phyloP scores from a whole-genome alignment of 495 filamentous ascomycete species.

The Polyplosphaeria fusca region DNA sequence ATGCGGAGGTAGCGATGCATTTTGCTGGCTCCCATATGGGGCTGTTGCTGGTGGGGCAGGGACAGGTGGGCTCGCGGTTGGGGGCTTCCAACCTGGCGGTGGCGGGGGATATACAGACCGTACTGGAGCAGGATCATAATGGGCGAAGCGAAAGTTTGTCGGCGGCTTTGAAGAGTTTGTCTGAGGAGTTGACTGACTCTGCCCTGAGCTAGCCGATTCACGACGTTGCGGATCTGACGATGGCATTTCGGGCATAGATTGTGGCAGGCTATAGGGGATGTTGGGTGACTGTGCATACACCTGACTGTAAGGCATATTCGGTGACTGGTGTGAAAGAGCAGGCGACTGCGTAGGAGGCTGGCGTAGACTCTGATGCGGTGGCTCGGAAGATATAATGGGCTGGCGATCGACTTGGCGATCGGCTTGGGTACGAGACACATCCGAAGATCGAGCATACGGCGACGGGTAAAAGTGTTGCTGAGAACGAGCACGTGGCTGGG shows the following conservation, averaged over 20 bases:
- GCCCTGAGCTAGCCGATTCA: neutral
- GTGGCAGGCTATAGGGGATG: neutral
- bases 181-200: neutral
- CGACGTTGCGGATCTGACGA: neutral
- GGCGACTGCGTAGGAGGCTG: too few species aligned
- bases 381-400: too few species aligned
- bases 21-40: neutral
- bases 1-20: constrained; percentile 5
- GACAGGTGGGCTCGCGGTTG: neutral
- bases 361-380: too few species aligned
- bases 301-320: neutral
- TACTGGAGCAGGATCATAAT: constrained; percentile 4
- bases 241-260: neutral
- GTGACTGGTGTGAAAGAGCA: neutral
- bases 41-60: neutral
- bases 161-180: neutral
- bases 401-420: too few species aligned
- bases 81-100: neutral
- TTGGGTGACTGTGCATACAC: neutral
- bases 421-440: too few species aligned
- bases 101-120: neutral
- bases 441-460: too few species aligned
- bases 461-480: too few species aligned
- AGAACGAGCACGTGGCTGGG: too few species aligned
- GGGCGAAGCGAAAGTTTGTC: constrained; percentile 6